Conservation (phyloP, 1,139 yeast genomes). For the Hanseniaspora gamundiae region DNA sequence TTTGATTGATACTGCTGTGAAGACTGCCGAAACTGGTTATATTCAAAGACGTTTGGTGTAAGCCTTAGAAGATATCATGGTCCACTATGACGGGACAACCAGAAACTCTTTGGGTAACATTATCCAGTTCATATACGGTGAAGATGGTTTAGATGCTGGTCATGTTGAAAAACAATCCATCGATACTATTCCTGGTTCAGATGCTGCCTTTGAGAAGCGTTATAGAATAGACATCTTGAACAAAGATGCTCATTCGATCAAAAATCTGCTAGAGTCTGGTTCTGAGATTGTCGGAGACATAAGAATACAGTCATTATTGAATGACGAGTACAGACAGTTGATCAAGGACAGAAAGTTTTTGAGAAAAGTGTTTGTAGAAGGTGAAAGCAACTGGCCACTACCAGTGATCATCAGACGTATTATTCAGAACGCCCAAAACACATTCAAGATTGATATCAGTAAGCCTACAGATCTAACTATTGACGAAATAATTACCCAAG, state of each 20-base stretch:
- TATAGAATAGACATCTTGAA: constrained; percentile 83
- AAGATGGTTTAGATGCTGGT: constrained; percentile 97
- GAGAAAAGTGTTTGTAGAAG: constrained; percentile 78
- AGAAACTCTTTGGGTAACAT: constrained; percentile 95
- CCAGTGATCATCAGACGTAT: constrained; percentile 97
- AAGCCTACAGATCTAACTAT: constrained; percentile 85
- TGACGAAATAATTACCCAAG: constrained; percentile 65
- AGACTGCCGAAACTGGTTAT: constrained; percentile 98
- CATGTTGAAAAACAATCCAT: constrained; percentile 96
- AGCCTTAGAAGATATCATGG: constrained; percentile 98
- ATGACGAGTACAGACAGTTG: constrained; percentile 74
- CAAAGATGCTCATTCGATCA: constrained; percentile 48
- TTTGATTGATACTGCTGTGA: constrained; percentile 96
- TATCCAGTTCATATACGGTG: constrained; percentile 95
- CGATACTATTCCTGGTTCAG: constrained; percentile 92
- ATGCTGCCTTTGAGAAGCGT: constrained; percentile 66
- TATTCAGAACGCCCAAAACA: constrained; percentile 93
- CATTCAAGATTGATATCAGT: constrained; percentile 84
- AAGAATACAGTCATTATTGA: constrained; percentile 66
- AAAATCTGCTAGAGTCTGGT: constrained; percentile 74
- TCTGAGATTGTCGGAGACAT: constrained; percentile 86
- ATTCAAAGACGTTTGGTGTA: constrained; percentile 98
- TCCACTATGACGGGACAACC: constrained; percentile 96
- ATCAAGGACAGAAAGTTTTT: constrained; percentile 64
- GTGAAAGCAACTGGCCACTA: constrained; percentile 94